These are phyloP conservation scores for Mollisiaceae sp. DNA, from an alignment of 2,329 filamentous ascomycete genomes.

Conservation along the genomic window DNA sequence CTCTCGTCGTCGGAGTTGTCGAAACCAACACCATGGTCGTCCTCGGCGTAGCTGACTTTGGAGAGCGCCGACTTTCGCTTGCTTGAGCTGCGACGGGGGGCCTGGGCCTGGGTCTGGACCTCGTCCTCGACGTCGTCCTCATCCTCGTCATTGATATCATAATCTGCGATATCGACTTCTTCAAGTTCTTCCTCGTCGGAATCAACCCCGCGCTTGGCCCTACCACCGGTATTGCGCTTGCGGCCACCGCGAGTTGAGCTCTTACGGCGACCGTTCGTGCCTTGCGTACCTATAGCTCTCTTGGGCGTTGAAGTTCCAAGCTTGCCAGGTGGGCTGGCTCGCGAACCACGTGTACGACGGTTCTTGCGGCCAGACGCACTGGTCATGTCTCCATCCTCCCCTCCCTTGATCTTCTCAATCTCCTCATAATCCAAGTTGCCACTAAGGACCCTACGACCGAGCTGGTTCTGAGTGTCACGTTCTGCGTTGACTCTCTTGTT, in stretches of 20 bases:
- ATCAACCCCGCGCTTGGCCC: background rate
- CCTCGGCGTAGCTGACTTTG: background rate
- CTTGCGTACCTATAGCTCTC: background rate
- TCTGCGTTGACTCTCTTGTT: constrained; percentile 38
- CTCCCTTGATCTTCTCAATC: background rate
- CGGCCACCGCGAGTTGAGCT: no score
- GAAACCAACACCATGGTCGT: background rate
- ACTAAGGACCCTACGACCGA: constrained; percentile 28
- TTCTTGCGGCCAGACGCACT: background rate
- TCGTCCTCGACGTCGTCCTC: no score
- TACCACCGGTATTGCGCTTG: background rate
- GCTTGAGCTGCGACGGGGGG: background rate
- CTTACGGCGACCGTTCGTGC: background rate
- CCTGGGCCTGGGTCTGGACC: no score
- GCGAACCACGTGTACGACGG: background rate
- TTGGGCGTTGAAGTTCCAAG: background rate
- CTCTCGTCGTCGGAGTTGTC: constrained; percentile 15
- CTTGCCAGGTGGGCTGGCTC: background rate
- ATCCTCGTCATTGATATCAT: background rate
- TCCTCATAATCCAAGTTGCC: background rate
- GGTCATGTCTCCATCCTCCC: background rate
- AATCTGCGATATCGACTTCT: background rate
- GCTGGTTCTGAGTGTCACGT: constrained; percentile 35
- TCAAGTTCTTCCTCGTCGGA: constrained; percentile 2
- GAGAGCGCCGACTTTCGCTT: background rate